phyloP scores from a whole-genome alignment of 2,329 filamentous ascomycete species.

The Zymoseptoria passerinii region DNA sequence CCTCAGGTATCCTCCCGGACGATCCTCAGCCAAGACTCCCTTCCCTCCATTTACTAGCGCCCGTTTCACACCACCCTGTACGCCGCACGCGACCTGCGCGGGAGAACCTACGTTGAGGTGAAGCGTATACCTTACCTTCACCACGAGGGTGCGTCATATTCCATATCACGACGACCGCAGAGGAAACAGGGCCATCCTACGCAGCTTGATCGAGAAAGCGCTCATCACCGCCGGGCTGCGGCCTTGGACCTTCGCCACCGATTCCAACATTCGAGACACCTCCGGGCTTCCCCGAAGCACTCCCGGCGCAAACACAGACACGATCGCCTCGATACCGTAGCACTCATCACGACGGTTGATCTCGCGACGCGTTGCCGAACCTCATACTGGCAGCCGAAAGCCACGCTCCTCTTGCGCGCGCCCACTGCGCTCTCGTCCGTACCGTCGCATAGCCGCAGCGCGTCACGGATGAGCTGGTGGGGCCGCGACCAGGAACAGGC shows the following conservation, averaged over 20 bases:
- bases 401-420: not conserved
- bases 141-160: slow-evolving; percentile 1
- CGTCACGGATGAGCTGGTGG: slow-evolving; percentile 17
- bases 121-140: not conserved
- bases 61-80: not conserved
- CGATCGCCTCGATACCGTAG: not conserved
- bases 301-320: not conserved
- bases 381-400: not conserved
- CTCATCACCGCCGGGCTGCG: not conserved
- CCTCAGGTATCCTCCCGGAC: not conserved
- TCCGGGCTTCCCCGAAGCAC: not conserved
- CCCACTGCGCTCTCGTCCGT: slow-evolving; percentile 5
- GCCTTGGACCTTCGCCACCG: not conserved
- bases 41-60: too few species aligned
- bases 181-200: not conserved
- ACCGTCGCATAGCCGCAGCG: slow-evolving; percentile 10
- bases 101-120: not conserved
- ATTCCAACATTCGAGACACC: not conserved
- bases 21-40: not conserved
- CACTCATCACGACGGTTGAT: not conserved
- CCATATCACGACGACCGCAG: not conserved
- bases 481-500: slow-evolving; percentile 9
- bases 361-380: not conserved
- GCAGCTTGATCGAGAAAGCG: not conserved
- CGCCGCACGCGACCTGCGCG: not conserved